These are phyloP conservation scores for Naumovozyma dairenensis DNA, from an alignment of 805 yeast species.

Conservation along the genomic window DNA sequence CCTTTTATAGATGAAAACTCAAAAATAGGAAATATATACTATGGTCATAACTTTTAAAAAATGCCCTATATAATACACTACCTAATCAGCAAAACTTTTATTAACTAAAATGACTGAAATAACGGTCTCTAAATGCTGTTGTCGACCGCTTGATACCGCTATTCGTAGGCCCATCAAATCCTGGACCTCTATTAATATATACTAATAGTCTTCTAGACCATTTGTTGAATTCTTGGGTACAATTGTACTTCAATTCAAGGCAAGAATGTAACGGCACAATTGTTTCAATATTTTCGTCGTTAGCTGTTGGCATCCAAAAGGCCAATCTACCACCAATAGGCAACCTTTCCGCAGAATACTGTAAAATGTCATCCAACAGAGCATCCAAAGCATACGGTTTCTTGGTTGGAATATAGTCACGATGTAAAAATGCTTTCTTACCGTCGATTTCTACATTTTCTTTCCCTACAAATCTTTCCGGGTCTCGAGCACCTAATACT, in stretches of 20 bases:
- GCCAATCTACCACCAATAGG: slow-evolving; percentile 73
- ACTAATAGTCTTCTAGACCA: slow-evolving; percentile 88
- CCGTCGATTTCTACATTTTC: slow-evolving; percentile 72
- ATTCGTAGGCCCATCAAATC: slow-evolving; percentile 41
- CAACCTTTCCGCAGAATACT: slow-evolving; percentile 62
- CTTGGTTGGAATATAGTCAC: slow-evolving; percentile 86
- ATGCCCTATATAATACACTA: not conserved
- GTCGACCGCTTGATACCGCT: slow-evolving; percentile 35
- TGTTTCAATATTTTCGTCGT: slow-evolving; percentile 64
- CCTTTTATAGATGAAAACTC: no score
- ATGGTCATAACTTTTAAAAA: no score
- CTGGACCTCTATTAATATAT: slow-evolving; percentile 57
- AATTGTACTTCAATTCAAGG: slow-evolving; percentile 57
- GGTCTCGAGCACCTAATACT: slow-evolving; percentile 77
- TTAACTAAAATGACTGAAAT: slow-evolving; percentile 54
- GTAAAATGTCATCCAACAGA: slow-evolving; percentile 66
- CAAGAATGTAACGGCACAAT: slow-evolving; percentile 70
- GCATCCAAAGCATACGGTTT: slow-evolving; percentile 77
- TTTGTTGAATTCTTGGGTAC: slow-evolving; percentile 82
- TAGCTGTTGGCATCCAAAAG: slow-evolving; percentile 97
- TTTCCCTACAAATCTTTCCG: slow-evolving; percentile 58
- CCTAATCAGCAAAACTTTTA: no score
- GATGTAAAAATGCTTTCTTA: slow-evolving; percentile 60
- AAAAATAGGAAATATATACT: no score
- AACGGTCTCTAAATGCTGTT: slow-evolving; percentile 65